Conservation (phyloP, 331 rosid genomes). For the Rhamnella rubrinervis region DNA sequence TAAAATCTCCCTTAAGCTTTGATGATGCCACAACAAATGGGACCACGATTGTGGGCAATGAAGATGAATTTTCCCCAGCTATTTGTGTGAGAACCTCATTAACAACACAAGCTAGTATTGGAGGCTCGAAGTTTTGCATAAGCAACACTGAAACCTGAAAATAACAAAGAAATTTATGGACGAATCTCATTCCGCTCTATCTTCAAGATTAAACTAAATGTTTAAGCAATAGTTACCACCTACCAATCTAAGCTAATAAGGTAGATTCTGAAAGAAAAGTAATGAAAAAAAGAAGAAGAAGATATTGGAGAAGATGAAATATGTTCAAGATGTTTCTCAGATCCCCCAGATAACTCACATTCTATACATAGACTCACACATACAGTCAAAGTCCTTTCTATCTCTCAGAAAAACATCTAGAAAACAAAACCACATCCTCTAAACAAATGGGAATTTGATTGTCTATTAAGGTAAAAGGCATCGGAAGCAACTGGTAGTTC, state of each 20-base stretch:
- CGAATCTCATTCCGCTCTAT: not conserved
- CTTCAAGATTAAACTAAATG: constrained; percentile 2
- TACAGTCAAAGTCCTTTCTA: not conserved
- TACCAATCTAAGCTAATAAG: not conserved
- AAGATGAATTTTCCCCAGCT: constrained; percentile 38
- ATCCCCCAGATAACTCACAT: too few relatives aligned
- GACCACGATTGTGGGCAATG: constrained; percentile 47
- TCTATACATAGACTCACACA: too few relatives aligned
- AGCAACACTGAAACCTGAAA: constrained; percentile 67
- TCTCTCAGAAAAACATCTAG: not conserved
- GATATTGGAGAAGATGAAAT: not conserved
- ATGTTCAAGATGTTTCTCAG: too few relatives aligned
- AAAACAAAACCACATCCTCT: not conserved
- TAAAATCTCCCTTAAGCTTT: constrained; percentile 55
- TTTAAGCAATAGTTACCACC: not conserved
- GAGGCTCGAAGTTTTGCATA: constrained; percentile 65
- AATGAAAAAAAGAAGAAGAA: not conserved
- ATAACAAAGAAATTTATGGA: not conserved
- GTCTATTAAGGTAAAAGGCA: not conserved
- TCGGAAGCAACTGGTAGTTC: not conserved
- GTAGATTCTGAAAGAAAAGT: not conserved
- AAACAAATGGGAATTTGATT: not conserved
- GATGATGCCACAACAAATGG: constrained; percentile 59
- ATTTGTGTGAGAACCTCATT: constrained; percentile 58
- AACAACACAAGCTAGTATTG: constrained; percentile 67